Percentiles rank a stretch among this genome's conserved stretches.
Conservation (phyloP, 1,284 basidiomycete species). For the Apiotrichum gamsii region DNA sequence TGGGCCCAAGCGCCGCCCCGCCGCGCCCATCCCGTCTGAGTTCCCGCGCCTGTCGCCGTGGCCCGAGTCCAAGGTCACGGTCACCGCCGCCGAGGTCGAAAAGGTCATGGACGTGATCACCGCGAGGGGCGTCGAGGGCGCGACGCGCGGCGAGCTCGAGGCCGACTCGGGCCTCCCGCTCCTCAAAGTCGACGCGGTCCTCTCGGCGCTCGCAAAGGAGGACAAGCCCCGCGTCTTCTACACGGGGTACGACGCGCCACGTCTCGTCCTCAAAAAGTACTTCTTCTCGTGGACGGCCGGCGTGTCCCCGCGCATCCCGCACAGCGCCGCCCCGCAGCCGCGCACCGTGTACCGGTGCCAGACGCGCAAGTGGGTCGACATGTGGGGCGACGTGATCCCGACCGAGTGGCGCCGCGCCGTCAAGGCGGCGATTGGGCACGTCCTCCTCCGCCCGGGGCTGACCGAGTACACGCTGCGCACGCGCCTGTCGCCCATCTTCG, state of each 20-base stretch:
- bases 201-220: conserved; percentile 19
- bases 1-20: no score
- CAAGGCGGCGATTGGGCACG: conserved; percentile 59
- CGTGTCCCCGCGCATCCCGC: not conserved
- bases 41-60: conserved; percentile 4
- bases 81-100: not conserved
- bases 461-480: conserved; percentile 60
- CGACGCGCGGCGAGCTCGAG: conserved; percentile 14
- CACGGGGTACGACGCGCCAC: conserved; percentile 57
- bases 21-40: conserved; percentile 1
- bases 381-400: conserved; percentile 57
- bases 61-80: not conserved
- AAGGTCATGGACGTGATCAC: conserved; percentile 15
- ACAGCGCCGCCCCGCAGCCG: not conserved
- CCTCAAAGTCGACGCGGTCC: conserved; percentile 9
- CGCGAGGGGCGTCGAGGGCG: conserved; percentile 19
- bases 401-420: conserved; percentile 65
- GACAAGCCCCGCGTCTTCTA: conserved; percentile 56
- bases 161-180: conserved; percentile 4
- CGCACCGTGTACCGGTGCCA: not conserved
- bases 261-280: conserved; percentile 53
- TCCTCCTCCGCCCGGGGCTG: conserved; percentile 62
- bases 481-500: conserved; percentile 61
- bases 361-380: conserved; percentile 58
- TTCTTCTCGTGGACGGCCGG: conserved; percentile 57